Conservation (phyloP, 495 filamentous ascomycete genomes). For the Symbiotaphrina buchneri region DNA sequence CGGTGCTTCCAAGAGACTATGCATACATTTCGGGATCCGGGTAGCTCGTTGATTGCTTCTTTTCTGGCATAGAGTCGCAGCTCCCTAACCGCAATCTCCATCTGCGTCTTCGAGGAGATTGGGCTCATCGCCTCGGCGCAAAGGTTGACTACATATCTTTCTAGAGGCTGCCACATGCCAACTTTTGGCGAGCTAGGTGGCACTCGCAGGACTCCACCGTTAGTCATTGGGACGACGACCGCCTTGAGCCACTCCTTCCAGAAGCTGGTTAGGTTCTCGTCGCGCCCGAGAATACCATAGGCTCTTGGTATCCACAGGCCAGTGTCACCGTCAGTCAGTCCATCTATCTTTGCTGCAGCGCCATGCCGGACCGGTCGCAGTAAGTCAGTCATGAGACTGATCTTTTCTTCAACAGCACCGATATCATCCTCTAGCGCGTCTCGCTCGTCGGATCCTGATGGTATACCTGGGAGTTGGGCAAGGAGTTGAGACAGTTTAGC, state of each 20-base stretch:
- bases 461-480: constrained; percentile 53
- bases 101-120: constrained; percentile 81
- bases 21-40: constrained; percentile 55
- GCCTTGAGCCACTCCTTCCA: constrained; percentile 98
- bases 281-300: constrained; percentile 80
- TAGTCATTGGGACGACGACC: constrained; percentile 80
- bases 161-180: constrained; percentile 90
- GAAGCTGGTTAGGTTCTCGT: constrained; percentile 65
- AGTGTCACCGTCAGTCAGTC: constrained; percentile 84
- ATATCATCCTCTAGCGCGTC: constrained; percentile 85
- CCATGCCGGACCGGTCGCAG: constrained; percentile 81
- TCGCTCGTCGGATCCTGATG: constrained; percentile 57
- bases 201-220: constrained; percentile 61
- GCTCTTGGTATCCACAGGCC: constrained; percentile 92
- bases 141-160: constrained; percentile 93
- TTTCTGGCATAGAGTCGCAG: constrained; percentile 80
- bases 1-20: too few relatives aligned
- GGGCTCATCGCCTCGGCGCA: constrained; percentile 90
- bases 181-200: constrained; percentile 75
- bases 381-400: constrained; percentile 87
- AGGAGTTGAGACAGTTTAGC: constrained; percentile 77
- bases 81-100: constrained; percentile 78
- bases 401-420: constrained; percentile 90
- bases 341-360: constrained; percentile 92
- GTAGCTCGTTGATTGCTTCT: constrained; percentile 84